Evolutionary conservation across 495 filamentous ascomycete species (phyloP).

Genomic region (Aspergillus funiculosus): DNA sequence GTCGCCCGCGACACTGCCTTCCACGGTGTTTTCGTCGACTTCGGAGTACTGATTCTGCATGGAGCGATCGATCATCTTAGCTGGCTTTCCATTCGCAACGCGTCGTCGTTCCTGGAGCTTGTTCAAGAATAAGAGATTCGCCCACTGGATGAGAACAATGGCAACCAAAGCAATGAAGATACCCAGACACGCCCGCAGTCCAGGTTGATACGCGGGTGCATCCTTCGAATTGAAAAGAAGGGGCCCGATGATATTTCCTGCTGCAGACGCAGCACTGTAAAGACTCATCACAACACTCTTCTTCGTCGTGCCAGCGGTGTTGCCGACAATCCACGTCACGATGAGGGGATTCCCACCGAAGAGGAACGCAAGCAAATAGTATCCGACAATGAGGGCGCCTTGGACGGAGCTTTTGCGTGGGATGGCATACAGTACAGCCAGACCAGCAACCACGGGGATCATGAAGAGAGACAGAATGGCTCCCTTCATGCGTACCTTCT

Average conservation of each 20-base stretch:
- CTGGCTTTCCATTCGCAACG: constrained; percentile 52
- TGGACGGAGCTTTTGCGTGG: constrained; percentile 35
- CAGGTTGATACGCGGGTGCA: constrained; percentile 48
- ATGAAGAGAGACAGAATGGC: constrained; percentile 43
- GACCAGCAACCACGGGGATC: constrained; percentile 51
- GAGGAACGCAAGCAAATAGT: constrained; percentile 58
- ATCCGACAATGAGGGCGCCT: constrained; percentile 47
- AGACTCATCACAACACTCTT: constrained; percentile 50
- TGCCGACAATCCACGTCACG: constrained; percentile 47
- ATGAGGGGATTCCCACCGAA: constrained; percentile 49
- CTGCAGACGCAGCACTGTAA: constrained; percentile 39
- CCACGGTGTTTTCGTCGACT: background rate
- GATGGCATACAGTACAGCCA: constrained; percentile 51
- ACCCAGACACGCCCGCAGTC: constrained; percentile 48
- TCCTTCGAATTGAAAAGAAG: constrained; percentile 39
- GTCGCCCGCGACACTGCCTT: constrained; percentile 16
- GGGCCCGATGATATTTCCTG: constrained; percentile 46
- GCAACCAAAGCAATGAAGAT: constrained; percentile 51
- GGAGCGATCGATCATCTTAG: constrained; percentile 48
- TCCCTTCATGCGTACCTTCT: constrained; percentile 47
- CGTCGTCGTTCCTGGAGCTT: constrained; percentile 45
- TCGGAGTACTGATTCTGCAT: constrained; percentile 39
- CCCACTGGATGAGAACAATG: constrained; percentile 46
- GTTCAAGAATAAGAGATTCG: constrained; percentile 49
- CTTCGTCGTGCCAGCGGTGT: constrained; percentile 47